A percentile compares a stretch with the other conserved stretches of the same genome.
These are phyloP conservation scores for Penicillium sp. DNA, from an alignment of 2,329 filamentous ascomycete species.

Conservation along the genomic window DNA sequence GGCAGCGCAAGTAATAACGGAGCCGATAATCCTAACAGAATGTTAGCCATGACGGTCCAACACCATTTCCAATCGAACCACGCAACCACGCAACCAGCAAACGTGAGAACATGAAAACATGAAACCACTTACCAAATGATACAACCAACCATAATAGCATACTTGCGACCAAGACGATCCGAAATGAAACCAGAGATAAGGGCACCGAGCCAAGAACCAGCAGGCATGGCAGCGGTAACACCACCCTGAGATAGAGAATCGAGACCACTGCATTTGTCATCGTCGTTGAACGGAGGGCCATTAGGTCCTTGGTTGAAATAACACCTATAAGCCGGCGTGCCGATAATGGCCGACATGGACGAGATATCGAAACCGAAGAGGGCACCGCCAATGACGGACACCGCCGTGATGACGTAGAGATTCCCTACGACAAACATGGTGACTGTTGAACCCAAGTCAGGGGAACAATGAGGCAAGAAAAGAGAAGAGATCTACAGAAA, in stretches of 20 bases:
- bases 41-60: constrained; percentile 6
- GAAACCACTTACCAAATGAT: constrained; percentile 43
- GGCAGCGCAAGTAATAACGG: constrained; percentile 57
- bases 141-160: constrained; percentile 49
- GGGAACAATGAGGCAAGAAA: neutral
- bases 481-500: neutral
- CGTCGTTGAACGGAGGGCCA: constrained; percentile 55
- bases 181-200: constrained; percentile 54
- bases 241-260: constrained; percentile 57
- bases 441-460: constrained; percentile 4
- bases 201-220: constrained; percentile 65
- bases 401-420: constrained; percentile 56
- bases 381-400: constrained; percentile 43
- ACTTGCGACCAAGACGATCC: constrained; percentile 54
- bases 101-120: no score
- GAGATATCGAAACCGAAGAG: constrained; percentile 37
- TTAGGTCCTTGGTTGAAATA: constrained; percentile 61
- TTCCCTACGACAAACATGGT: constrained; percentile 46
- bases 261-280: constrained; percentile 45
- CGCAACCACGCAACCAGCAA: neutral
- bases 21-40: constrained; percentile 51
- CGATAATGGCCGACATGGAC: constrained; percentile 34
- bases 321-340: constrained; percentile 56
- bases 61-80: neutral
- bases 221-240: constrained; percentile 71